phyloP scores from a whole-genome alignment of 805 yeast genomes.

The Brettanomyces nanus region DNA sequence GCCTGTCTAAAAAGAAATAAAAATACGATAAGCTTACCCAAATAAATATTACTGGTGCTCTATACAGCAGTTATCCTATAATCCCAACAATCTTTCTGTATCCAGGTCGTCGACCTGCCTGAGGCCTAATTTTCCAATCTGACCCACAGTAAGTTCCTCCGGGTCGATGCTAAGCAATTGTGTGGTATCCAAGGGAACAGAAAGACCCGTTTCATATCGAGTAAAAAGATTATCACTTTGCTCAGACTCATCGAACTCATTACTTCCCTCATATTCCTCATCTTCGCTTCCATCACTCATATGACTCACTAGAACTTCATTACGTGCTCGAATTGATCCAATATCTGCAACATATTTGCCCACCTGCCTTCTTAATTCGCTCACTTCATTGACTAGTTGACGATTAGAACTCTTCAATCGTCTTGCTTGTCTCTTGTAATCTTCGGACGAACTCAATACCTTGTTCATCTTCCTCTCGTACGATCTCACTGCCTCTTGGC shows the following conservation, averaged over 20 bases:
- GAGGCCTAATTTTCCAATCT: background rate
- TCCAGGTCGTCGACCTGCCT: background rate
- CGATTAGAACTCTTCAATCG: background rate
- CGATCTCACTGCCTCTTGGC: background rate
- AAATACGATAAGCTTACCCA: too few relatives aligned
- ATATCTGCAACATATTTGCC: conserved; percentile 5
- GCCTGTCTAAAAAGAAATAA: too few relatives aligned
- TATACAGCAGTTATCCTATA: too few relatives aligned
- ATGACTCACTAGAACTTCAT: background rate
- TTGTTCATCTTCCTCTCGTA: background rate
- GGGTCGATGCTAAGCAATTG: conserved; percentile 6
- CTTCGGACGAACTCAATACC: too few relatives aligned
- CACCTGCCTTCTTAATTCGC: background rate
- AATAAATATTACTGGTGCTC: too few relatives aligned
- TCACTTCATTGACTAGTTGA: background rate
- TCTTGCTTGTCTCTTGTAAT: background rate
- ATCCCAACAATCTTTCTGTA: background rate
- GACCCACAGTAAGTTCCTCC: background rate
- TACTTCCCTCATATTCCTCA: too few relatives aligned
- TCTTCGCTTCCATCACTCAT: too few relatives aligned
- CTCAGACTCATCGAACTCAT: conserved; percentile 4
- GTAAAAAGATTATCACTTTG: background rate
- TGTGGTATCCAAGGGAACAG: conserved; percentile 2
- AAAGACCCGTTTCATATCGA: too few relatives aligned
- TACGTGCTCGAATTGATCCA: background rate